Base-by-base conservation (phyloP, 2,329 filamentous ascomycete genomes). In the Sporothrix schenckii region DNA sequence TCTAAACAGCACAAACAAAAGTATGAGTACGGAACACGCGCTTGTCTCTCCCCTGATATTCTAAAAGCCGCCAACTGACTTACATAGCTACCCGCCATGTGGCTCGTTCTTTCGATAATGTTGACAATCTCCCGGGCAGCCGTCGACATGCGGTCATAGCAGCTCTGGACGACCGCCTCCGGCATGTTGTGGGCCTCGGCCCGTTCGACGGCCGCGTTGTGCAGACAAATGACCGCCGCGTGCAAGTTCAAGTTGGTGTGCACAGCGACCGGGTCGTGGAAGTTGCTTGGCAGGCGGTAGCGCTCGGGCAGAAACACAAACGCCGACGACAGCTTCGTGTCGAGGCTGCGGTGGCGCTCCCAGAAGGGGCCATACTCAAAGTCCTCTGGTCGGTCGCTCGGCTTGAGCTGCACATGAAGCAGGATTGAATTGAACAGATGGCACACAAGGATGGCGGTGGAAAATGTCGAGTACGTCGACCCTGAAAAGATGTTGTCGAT, bases 201-300 rank as follows among this genome's bases (percentile, higher is more conserved):
- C 77, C 92, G 94, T 80, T 94, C 92, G 10, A 95, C 89, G 1
- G 94, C 93, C 1, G 92, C 92, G 79, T 96, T 92, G 76, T 97
- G 94, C 5, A 97, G 83, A 77, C 92, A 96, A 68, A 97, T 97
- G 10, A 91, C 87, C 1, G 92, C 91, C 0, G 93, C 93, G 76
- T 97, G 94, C 2, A 97, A 87, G 76, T 92, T 93, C 83, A 97
- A 90, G 74, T 97, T 97, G 66, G 90, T 84, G 77, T 97, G 94
- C 0, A 97, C 86, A 7, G 92, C 88, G 60, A 92, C 89, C 0
- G 90, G 85, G 74, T 97, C 87, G 52, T 85, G 83, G 67, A 92
- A 81, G 14, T 90, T 89, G 34, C 83, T 80, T 0, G 93, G 92
- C 30, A 97, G 80, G 49, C 92, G 87, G 56, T 97, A 85, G 71